Base-by-base conservation (phyloP, 1,139 yeast species). In the Kluyveromyces marxianus region DNA sequence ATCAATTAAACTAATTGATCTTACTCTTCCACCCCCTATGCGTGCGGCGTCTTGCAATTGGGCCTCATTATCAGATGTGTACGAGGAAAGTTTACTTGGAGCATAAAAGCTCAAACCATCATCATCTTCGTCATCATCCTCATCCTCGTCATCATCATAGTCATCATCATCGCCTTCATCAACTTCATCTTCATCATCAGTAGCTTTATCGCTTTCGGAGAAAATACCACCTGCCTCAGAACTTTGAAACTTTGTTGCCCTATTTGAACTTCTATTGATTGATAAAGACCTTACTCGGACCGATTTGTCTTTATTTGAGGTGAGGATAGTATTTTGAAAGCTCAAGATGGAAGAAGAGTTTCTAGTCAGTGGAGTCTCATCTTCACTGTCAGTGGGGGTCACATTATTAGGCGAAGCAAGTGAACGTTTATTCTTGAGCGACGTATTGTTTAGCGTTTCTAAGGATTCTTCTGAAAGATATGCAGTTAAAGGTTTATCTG, bases 1-100 rank as follows among this genome's bases (percentile, higher is more conserved):
- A 44, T 60, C 65, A 60, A 63, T 62, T 28, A 63, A 55, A 51
- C 65, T 60, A 41, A 63, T 47, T 2, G 67, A 62, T 44, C 67
- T 57, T 37, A 60, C 58, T 36, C 67, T 52, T 7, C 60, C 59
- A 36, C 51, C 51, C 10, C 46, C 33, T 24, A 44, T 32, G 6
- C 24, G 43, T 33, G 25, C 41, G 36, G 36, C 4, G 5, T 10
- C 28, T 5, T 36, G 29, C 24, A 7, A 25, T 4, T 29, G 30
- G 14, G 41, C 44, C 36, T 57, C 56, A 4, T 50, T 28, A 4
- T 47, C 49, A 2, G 66, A 58, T 5, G 55, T 57, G 5, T 62
- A 54, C 29, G 62, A 48, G 1, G 66, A 60, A 25, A 62, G 45
- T 36, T 55, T 49, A 43, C 58, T 59, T 7, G 66, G 66, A 4